Base-by-base conservation (phyloP, 164 flowering plant genomes). In the Magnolia changhungtana region DNA sequence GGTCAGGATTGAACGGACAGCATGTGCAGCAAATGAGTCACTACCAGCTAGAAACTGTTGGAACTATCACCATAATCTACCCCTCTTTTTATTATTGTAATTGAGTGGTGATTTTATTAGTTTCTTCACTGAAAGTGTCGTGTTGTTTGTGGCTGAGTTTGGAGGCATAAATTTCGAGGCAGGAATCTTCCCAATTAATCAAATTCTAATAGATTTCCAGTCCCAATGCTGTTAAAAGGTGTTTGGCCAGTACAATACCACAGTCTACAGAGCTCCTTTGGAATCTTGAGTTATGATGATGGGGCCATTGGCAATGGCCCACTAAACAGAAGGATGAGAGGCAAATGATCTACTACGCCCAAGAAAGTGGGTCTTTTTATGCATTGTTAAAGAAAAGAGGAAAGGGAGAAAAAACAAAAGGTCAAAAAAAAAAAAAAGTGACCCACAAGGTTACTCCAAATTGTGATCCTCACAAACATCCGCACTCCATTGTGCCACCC, bases 161-260 rank as follows among this genome's bases (percentile, higher is more conserved):
- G 10, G 19, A 50, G 50, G 71, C 72, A 70, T 24, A 70, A 18
- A 70, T 70, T 3, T 50, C 52, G 5, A 70, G 58, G 45, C n/a
- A 31, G 50, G 72, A 20, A 3, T 50, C 19, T 69, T 9, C n/a
- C 49, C 16, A 18, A 19, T 31, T 70, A 45, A 70, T 70, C 59
- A 49, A 68, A n/a, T 45, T 70, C 58, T n/a, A 14, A 50, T 50
- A 14, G 23, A 49, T 50, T n/a, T 20, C 72, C 18, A 50, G 72
- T 52, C 27, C 27, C 72, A n/a, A n/a, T 49, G 51, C 50, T 21
- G 24, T 70, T 70, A 70, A 70, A 70, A 49, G 72, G 27, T 70
- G 58, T 70, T 70, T 20, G 51, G 51, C 72, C 8, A 31, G n/a
- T 20, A 50, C 58, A 68, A 6, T 37, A 68, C 29, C 45, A 37